These are phyloP conservation scores for Cornus controversa DNA, from an alignment of 148 eudicot species.

Conservation along the genomic window DNA sequence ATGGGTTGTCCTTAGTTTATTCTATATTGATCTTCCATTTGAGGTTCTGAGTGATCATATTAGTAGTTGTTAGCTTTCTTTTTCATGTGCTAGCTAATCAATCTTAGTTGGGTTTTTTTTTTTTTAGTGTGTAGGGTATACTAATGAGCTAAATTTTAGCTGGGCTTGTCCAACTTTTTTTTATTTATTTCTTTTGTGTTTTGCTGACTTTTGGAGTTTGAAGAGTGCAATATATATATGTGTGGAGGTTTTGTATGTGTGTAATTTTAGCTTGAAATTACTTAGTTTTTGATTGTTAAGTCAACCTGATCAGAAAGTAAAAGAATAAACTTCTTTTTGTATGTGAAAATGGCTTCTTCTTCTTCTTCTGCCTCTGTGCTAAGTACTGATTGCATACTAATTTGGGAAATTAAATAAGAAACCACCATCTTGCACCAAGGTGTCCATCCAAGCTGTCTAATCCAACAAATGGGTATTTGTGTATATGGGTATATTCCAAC, in stretches of 20 bases:
- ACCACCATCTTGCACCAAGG: not conserved
- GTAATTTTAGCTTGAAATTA: not conserved
- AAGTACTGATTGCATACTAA: too few relatives aligned
- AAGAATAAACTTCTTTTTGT: not conserved
- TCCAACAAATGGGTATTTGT: not conserved
- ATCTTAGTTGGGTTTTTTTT: not conserved
- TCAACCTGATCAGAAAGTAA: not conserved
- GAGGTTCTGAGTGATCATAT: not conserved
- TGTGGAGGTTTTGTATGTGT: not conserved
- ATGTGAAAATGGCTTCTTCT: not conserved
- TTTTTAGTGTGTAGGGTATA: constrained; percentile 8
- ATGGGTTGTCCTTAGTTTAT: not conserved
- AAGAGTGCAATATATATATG: not conserved
- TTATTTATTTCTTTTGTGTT: not conserved
- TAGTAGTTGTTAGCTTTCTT: not conserved
- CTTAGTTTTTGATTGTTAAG: not conserved
- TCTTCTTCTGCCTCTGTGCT: not conserved
- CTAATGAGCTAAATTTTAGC: not conserved
- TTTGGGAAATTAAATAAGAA: not conserved
- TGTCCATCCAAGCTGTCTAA: not conserved
- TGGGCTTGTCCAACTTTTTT: not conserved
- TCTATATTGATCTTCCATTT: not conserved
- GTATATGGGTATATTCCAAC: not conserved
- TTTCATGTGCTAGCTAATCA: not conserved
- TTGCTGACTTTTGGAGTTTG: not conserved